Base-by-base conservation (phyloP, 2,329 filamentous ascomycete species). In the Alternaria alternata region DNA sequence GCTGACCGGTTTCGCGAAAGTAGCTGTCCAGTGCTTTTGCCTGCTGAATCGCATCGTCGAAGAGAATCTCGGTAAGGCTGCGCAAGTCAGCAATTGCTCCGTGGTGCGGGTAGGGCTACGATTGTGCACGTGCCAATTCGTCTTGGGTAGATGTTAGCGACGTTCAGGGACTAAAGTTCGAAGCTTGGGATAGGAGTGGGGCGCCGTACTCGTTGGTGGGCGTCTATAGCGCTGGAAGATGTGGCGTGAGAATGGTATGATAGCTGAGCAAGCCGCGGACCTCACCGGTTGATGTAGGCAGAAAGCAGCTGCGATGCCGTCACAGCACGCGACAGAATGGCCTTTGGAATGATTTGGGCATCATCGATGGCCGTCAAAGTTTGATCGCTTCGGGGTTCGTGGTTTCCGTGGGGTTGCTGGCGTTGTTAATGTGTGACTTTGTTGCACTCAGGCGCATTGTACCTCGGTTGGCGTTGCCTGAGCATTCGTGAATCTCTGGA, bases 61-160 rank as follows among this genome's bases (percentile, higher is more conserved):
- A 83, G 61, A 83, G 75, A 62, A 83, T 80, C 65, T 84, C 82
- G 51, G 82, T 81, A 56, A 84, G 74, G 65, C 77, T 80, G 47
- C 79, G 39, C 39, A 39, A 22, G 57, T 74, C 54, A 78, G 8
- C 59, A n/a, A 30, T 32, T 80, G 32, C 32, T 36, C 32, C 32
- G 14, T 14, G 32, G 14, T 36, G 32, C 32, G 86, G 0, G 81
- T 82, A 59, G 22, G 83, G 16, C 80, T 68, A 1, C 82, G 84
- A 81, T 1, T 78, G 75, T 14, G 82, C 82, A 54, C 74, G 57
- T 75, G 71, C 75, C 75, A 77, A 46, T 78, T 78, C 30, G 75
- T 76, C 76, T 83, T 36, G 14, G 30, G 57, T 48, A 84, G 80
- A 58, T 83, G 64, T 71, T 55, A 73, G 68, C 56, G 36, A 59